phyloP scores from a whole-genome alignment of 1,284 basidiomycete genomes.

The Cryptococcus amylolentus region DNA sequence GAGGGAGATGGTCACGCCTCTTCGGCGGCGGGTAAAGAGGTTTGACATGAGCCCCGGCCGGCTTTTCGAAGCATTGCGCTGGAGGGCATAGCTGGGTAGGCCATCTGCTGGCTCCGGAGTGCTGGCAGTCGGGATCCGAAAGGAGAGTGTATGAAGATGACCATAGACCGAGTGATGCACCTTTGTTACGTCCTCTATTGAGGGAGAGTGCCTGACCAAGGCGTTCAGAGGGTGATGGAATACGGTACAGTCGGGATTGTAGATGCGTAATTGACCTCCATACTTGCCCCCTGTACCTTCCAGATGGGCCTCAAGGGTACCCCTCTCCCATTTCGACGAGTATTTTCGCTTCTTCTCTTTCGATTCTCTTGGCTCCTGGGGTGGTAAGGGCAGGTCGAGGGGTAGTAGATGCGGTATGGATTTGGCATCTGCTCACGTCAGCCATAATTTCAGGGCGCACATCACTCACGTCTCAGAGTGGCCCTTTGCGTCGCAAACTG shows the following conservation, averaged over 20 bases:
- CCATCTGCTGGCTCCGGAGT: neutral
- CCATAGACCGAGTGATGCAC: conserved; percentile 8
- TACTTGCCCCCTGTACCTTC: conserved; percentile 7
- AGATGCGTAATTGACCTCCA: conserved; percentile 8
- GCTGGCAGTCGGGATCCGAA: neutral
- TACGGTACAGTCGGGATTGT: conserved; percentile 6
- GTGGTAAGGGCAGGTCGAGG: neutral
- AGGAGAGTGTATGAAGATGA: conserved; percentile 4
- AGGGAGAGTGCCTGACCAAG: neutral
- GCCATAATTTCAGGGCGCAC: neutral
- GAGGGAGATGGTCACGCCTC: neutral
- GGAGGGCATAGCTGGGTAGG: neutral
- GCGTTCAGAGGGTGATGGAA: conserved; percentile 1
- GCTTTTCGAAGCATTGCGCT: neutral
- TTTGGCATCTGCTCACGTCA: conserved; percentile 4
- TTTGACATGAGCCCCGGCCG: neutral
- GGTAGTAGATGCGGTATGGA: conserved; percentile 12
- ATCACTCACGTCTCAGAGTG: conserved; percentile 8
- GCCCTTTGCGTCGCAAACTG: conserved; percentile 10
- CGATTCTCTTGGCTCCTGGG: neutral
- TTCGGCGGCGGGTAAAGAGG: neutral
- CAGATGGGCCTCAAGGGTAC: conserved; percentile 1
- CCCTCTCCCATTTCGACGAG: conserved; percentile 4
- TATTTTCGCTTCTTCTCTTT: neutral
- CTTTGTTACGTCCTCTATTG: conserved; percentile 5